These are phyloP conservation scores for Typha latifolia DNA, from an alignment of 176 grass and related monocot genomes.

Conservation along the genomic window DNA sequence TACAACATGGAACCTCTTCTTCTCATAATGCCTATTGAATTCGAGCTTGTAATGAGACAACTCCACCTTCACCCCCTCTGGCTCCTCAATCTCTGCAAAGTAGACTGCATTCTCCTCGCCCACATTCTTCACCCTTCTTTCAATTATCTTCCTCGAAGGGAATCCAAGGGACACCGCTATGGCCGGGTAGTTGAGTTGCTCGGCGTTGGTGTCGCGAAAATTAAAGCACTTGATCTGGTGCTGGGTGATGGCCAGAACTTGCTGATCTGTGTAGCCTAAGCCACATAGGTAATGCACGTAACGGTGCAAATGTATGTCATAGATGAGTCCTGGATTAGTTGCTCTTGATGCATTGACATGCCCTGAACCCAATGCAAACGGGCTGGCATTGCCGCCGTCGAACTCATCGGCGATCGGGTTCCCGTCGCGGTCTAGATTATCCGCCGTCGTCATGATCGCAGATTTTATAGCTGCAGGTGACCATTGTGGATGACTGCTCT, in stretches of 20 bases:
- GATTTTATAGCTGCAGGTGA: conserved; percentile 1
- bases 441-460: not conserved
- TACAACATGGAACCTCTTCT: not conserved
- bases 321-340: not conserved
- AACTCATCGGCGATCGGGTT: not conserved
- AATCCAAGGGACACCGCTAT: not conserved
- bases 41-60: not conserved
- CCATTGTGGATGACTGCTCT: not conserved
- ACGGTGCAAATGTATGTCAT: not conserved
- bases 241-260: not conserved
- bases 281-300: conserved; percentile 2
- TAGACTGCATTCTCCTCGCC: not conserved
- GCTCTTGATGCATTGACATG: not conserved
- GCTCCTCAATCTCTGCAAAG: conserved; percentile 6
- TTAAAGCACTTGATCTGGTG: not conserved
- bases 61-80: not conserved
- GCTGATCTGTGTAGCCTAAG: conserved; percentile 6
- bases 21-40: not conserved
- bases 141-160: not conserved
- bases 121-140: conserved; percentile 3
- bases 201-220: not conserved
- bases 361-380: not conserved
- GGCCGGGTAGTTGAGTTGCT: not conserved
- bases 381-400: not conserved
- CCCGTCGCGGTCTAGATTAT: not conserved